phyloP scores from a whole-genome alignment of 352 stramenopile genomes.

The Phytophthora tentaculata region DNA sequence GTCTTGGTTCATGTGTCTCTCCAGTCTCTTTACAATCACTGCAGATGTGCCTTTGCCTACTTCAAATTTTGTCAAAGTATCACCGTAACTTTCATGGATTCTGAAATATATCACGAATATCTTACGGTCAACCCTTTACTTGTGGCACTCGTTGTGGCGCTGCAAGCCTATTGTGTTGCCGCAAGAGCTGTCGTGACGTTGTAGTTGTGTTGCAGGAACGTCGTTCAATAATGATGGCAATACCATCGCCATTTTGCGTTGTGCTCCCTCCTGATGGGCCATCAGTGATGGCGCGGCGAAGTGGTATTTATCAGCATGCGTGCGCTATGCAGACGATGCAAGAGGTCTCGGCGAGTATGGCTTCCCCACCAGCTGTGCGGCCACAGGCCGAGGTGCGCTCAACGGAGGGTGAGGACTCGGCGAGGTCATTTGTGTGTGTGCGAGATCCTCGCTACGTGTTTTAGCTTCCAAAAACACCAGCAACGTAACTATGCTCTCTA shows the following conservation, averaged over 20 bases:
- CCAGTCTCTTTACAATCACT: no score
- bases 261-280: constrained; percentile 1
- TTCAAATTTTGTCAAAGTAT: no score
- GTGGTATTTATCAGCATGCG: constrained; percentile 29
- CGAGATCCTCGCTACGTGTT: constrained; percentile 13
- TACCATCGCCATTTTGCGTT: background rate
- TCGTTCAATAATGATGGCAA: no score
- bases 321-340: constrained; percentile 31
- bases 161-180: no score
- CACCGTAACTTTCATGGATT: no score
- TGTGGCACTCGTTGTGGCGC: no score
- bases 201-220: no score
- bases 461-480: background rate
- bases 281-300: constrained; percentile 15
- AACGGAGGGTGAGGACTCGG: constrained; percentile 5
- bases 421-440: constrained; percentile 25
- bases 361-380: constrained; percentile 28
- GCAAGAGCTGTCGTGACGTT: no score
- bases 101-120: no score
- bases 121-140: no score
- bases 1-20: no score
- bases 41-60: no score
- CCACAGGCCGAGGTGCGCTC: background rate
- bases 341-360: constrained; percentile 26
- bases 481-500: constrained; percentile 18